phyloP scores from a whole-genome alignment of 345 rosid species.

The Eucalyptus urophylla region DNA sequence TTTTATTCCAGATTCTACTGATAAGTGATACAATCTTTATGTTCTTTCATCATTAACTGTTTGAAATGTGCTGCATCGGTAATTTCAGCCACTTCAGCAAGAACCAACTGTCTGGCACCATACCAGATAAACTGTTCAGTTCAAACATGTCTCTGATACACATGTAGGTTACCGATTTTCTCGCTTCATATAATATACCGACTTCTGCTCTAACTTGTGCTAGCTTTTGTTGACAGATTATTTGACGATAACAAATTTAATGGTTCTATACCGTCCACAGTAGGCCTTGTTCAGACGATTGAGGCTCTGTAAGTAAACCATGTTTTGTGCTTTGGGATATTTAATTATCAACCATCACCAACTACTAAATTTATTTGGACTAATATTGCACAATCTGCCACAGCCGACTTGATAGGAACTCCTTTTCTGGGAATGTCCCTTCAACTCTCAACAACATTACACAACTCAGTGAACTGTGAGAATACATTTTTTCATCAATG shows the following conservation, averaged over 20 bases:
- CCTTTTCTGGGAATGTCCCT: slow-evolving; percentile 16
- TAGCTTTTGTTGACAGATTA: slow-evolving; percentile 6
- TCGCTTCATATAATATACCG: neutral
- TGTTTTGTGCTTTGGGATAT: neutral
- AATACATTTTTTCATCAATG: neutral
- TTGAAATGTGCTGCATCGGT: neutral
- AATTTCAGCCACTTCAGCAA: slow-evolving; percentile 20
- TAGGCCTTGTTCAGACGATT: slow-evolving; percentile 11
- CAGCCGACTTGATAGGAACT: slow-evolving; percentile 32
- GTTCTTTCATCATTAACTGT: neutral
- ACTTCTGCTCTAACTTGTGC: neutral
- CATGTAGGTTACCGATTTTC: slow-evolving; percentile 8
- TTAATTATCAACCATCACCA: neutral
- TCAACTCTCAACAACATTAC: slow-evolving; percentile 6
- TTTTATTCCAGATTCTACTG: neutral
- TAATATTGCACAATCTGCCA: neutral
- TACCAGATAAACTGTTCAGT: slow-evolving; percentile 25
- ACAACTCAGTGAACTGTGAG: slow-evolving; percentile 20
- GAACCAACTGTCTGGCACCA: slow-evolving; percentile 21
- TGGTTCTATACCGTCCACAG: slow-evolving; percentile 13
- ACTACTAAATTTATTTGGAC: neutral
- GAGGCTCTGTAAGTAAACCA: slow-evolving; percentile 25
- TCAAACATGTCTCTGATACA: slow-evolving; percentile 24
- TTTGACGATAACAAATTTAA: slow-evolving; percentile 17
- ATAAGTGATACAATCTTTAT: neutral